These are phyloP conservation scores for Emergomyces africanus DNA, from an alignment of 2,329 filamentous ascomycete species.

Conservation along the genomic window DNA sequence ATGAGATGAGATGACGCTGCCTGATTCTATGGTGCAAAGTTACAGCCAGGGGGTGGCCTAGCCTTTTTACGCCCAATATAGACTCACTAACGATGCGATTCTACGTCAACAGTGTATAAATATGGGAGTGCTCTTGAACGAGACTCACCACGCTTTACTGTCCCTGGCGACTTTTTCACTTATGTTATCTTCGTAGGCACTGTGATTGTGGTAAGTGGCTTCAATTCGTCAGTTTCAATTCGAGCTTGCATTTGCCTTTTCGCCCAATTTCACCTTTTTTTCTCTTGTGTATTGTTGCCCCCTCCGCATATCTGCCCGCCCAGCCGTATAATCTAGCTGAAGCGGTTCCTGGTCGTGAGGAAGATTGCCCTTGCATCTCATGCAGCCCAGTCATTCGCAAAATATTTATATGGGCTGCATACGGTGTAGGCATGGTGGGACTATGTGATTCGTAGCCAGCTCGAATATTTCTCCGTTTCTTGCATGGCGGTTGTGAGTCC, in stretches of 20 bases:
- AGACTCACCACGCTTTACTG: slow-evolving; percentile 56
- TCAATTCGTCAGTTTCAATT: background rate
- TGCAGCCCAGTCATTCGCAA: slow-evolving; percentile 55
- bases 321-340: slow-evolving; percentile 56
- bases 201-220: slow-evolving; percentile 62
- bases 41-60: slow-evolving; percentile 4
- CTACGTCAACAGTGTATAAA: slow-evolving; percentile 47
- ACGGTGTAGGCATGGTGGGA: slow-evolving; percentile 66
- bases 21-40: background rate
- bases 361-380: slow-evolving; percentile 60
- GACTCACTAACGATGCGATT: slow-evolving; percentile 14
- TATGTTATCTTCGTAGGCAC: slow-evolving; percentile 63
- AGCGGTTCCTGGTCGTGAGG: slow-evolving; percentile 75
- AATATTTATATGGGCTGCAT: slow-evolving; percentile 42
- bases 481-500: slow-evolving; percentile 51
- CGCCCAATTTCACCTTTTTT: background rate
- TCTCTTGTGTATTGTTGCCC: slow-evolving; percentile 18
- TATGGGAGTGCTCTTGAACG: slow-evolving; percentile 65
- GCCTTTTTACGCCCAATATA: slow-evolving; percentile 11
- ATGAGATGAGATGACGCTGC: slow-evolving; percentile 10
- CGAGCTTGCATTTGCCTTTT: background rate
- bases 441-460: slow-evolving; percentile 53
- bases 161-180: slow-evolving; percentile 66
- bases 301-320: slow-evolving; percentile 69
- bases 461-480: slow-evolving; percentile 38